Percentiles rank a stretch among this genome's conserved stretches.
These are phyloP conservation scores for Gyromitra esculenta DNA, from an alignment of 2,329 filamentous ascomycete species.

Conservation along the genomic window DNA sequence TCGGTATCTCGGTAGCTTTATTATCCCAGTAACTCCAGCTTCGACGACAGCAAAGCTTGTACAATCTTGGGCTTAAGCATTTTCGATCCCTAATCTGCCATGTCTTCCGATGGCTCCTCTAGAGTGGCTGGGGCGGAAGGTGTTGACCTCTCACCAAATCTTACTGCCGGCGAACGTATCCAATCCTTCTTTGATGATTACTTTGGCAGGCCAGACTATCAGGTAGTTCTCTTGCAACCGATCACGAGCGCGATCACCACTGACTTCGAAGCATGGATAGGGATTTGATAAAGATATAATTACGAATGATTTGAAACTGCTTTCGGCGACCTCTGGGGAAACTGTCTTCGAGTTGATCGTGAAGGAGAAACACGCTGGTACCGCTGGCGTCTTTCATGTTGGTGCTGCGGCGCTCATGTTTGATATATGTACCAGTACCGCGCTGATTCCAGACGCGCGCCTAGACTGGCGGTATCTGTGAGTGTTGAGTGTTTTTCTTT, in stretches of 20 bases:
- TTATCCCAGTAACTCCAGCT: conserved; percentile 3
- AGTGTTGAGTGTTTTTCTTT: background rate
- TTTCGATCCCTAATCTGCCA: background rate
- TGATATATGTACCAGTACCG: conserved; percentile 71
- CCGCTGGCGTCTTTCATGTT: conserved; percentile 68
- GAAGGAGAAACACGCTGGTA: conserved; percentile 65
- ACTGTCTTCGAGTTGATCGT: conserved; percentile 37
- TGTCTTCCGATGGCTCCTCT: background rate
- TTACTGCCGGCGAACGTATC: conserved; percentile 15
- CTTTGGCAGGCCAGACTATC: background rate
- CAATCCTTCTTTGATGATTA: background rate
- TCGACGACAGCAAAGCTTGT: background rate
- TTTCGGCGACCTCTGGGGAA: background rate
- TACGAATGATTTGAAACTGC: conserved; percentile 20
- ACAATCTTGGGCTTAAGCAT: background rate
- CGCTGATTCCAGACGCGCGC: conserved; percentile 67
- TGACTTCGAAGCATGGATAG: background rate
- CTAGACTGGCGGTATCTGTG: conserved; percentile 69
- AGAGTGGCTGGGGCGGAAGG: background rate
- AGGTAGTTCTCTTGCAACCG: background rate
- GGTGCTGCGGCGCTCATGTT: conserved; percentile 74
- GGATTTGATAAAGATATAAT: conserved; percentile 35
- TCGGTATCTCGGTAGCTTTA: conserved; percentile 16
- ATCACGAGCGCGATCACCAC: background rate
- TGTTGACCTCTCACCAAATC: background rate